Percentiles rank a stretch among this genome's conserved stretches.
Conservation (phyloP, 148 eudicot species). For the Camellia lanceoleosa region DNA sequence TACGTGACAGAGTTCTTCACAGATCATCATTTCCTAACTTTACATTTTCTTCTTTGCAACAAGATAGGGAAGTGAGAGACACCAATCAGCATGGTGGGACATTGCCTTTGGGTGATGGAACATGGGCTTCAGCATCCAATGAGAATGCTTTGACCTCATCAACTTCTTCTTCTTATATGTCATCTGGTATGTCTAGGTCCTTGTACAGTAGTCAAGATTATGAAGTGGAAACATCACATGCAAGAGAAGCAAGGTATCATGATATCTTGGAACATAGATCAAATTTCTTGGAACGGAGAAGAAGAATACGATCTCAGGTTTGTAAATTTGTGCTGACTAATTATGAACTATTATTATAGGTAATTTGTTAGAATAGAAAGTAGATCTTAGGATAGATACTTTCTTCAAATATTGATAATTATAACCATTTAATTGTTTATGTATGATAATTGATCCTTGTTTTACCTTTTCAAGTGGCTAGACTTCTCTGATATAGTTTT, state of each 20-base stretch:
- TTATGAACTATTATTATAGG: neutral
- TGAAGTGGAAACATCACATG: conserved; percentile 43
- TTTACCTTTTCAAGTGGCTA: neutral
- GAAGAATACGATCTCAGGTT: conserved; percentile 99
- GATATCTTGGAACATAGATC: conserved; percentile 77
- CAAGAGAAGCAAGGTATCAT: conserved; percentile 59
- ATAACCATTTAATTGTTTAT: neutral
- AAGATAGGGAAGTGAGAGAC: conserved; percentile 36
- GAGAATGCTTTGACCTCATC: conserved; percentile 42
- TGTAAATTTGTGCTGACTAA: conserved; percentile 16
- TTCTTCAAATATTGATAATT: neutral
- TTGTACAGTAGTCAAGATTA: conserved; percentile 37
- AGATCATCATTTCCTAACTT: conserved; percentile 66
- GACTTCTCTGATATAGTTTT: neutral
- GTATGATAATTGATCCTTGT: neutral
- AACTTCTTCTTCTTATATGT: conserved; percentile 37
- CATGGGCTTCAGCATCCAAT: conserved; percentile 34
- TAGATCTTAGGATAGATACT: neutral
- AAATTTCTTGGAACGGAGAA: conserved; percentile 83
- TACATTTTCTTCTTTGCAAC: conserved; percentile 52
- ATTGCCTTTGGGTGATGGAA: conserved; percentile 21
- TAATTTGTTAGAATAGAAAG: neutral
- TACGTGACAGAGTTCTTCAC: conserved; percentile 89
- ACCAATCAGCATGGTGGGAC: conserved; percentile 23
- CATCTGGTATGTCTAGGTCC: conserved; percentile 37